Evolutionary conservation across 2,329 filamentous ascomycete species (phyloP).

Genomic region (Coniochaeta prunicola): DNA sequence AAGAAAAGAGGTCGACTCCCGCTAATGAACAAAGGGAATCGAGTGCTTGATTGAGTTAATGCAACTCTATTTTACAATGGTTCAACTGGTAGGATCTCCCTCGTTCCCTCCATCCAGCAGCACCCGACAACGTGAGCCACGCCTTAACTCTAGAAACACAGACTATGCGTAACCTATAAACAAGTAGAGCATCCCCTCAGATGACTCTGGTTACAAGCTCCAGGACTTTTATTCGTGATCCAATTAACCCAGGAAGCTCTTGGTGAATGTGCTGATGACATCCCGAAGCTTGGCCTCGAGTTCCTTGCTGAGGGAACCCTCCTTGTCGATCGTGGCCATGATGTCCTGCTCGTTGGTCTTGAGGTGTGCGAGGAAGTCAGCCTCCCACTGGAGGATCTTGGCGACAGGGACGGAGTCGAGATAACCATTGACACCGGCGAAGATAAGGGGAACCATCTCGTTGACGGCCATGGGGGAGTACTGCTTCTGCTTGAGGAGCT

Average conservation of each 20-base stretch:
- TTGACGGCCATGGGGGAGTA: conserved; percentile 98
- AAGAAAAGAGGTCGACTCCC: not conserved
- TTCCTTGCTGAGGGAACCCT: conserved; percentile 94
- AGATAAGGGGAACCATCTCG: conserved; percentile 99
- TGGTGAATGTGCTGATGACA: conserved; percentile 73
- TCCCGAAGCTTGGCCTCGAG: conserved; percentile 78
- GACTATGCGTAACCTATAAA: conserved; percentile 20
- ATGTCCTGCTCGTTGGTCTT: conserved; percentile 84
- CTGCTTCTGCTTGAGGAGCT: conserved; percentile 99
- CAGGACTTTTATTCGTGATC: conserved; percentile 20
- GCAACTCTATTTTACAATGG: conserved; percentile 56
- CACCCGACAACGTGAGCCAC: conserved; percentile 34
- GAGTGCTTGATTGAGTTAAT: conserved; percentile 54
- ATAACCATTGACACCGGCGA: conserved; percentile 95
- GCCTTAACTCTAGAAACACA: conserved; percentile 41
- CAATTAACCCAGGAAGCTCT: conserved; percentile 70
- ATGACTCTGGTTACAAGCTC: conserved; percentile 17
- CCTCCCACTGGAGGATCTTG: conserved; percentile 92
- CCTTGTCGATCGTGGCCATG: conserved; percentile 82
- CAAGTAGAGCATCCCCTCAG: conserved; percentile 18
- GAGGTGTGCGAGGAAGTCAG: conserved; percentile 88
- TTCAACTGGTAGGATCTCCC: conserved; percentile 38
- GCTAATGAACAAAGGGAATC: conserved; percentile 47
- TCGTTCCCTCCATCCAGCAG: conserved; percentile 37
- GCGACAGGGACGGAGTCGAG: conserved; percentile 81